Percentiles rank a stretch among this genome's conserved stretches.
Evolutionary conservation across 139 green algal species (phyloP).

Genomic region (Volvox reticuliferus): DNA sequence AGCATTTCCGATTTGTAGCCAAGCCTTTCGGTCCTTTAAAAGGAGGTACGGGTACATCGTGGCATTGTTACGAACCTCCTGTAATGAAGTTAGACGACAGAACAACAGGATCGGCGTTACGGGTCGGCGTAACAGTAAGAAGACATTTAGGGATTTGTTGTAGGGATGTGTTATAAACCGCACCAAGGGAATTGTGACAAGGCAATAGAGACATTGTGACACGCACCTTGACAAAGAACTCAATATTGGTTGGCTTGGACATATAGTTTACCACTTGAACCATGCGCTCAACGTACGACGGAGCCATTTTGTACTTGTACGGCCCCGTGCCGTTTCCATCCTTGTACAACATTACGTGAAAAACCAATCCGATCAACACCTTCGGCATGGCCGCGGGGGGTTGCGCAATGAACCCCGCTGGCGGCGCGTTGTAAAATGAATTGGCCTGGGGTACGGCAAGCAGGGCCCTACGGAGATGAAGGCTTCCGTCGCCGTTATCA

Average conservation of each 20-base stretch:
- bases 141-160: too few species aligned
- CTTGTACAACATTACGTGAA: conserved; percentile 32
- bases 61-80: conserved; percentile 11
- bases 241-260: conserved; percentile 8
- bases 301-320: not conserved
- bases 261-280: conserved; percentile 6
- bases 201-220: too few species aligned
- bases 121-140: too few species aligned
- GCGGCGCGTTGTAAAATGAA: not conserved
- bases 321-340: not conserved
- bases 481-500: too few species aligned
- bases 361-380: not conserved
- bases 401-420: not conserved
- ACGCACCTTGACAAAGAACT: conserved; percentile 12
- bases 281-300: not conserved
- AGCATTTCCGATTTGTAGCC: not conserved
- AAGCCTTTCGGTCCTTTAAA: not conserved
- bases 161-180: too few species aligned
- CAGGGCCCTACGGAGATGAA: too few species aligned
- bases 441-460: too few species aligned
- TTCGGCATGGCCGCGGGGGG: not conserved
- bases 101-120: too few species aligned
- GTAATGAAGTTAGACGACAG: too few species aligned
- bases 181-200: too few species aligned
- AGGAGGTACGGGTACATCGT: conserved; percentile 6